Conservation (phyloP, 805 yeast genomes). For the Yamadazyma insecticola region DNA sequence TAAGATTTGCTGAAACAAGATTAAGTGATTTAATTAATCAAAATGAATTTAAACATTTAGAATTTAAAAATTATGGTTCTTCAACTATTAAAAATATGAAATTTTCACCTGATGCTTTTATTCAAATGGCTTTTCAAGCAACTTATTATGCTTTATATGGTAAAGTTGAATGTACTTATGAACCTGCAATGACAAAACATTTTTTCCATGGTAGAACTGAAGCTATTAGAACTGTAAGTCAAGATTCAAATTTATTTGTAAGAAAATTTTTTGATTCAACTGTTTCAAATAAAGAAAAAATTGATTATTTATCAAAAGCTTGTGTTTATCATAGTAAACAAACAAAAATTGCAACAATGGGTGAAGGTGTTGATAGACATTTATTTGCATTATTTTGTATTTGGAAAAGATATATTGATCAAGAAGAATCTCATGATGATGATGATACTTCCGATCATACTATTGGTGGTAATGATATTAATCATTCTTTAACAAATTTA, state of each 20-base stretch:
- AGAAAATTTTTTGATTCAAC: conserved; percentile 74
- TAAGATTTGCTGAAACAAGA: conserved; percentile 88
- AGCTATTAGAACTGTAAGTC: conserved; percentile 80
- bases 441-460: conserved; percentile 16
- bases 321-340: conserved; percentile 65
- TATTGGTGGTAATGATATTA: conserved; percentile 20
- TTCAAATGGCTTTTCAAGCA: conserved; percentile 90
- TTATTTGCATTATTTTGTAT: conserved; percentile 81
- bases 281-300: conserved; percentile 54
- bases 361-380: conserved; percentile 91
- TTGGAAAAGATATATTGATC: conserved; percentile 63
- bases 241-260: conserved; percentile 76
- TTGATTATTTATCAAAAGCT: conserved; percentile 58
- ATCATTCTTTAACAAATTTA: conserved; percentile 21
- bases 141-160: conserved; percentile 91
- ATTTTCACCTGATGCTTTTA: conserved; percentile 90
- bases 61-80: conserved; percentile 70
- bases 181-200: conserved; percentile 92
- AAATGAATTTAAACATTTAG: conserved; percentile 79
- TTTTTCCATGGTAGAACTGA: conserved; percentile 91
- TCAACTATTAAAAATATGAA: conserved; percentile 78
- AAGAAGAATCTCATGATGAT: conserved; percentile 15
- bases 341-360: conserved; percentile 65
- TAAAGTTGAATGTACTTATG: conserved; percentile 88
- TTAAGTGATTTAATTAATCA: conserved; percentile 83